Base-by-base conservation (phyloP, 2,329 filamentous ascomycete species). In the Xylaria sp. region DNA sequence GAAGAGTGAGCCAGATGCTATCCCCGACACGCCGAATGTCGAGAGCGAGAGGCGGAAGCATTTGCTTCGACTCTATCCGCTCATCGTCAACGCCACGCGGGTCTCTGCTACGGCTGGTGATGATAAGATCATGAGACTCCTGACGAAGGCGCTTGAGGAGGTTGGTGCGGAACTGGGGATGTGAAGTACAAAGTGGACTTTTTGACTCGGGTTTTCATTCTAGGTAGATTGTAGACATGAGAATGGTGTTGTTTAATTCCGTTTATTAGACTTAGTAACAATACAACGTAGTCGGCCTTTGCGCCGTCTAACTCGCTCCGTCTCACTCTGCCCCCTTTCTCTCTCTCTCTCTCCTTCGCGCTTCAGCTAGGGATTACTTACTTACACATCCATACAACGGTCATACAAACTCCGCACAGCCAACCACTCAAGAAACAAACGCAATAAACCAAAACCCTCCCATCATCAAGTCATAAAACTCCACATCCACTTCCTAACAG, bases 1-100 rank as follows among this genome's bases (percentile, higher is more conserved):
- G 60, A 78, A 81, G 57, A 89, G 88, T 57, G 88, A 92, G 65
- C 83, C 85, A 0, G 81, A 82, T 3, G 88, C 89, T 0, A 89
- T 94, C 30, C 85, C 88, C 1, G 76, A 78, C 52, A 76, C 77
- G 30, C 72, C 77, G 8, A 78, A 78, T 7, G 78, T 80, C n/a
- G 78, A 80, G 51, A 83, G 81, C 60, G 79, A 83, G 62, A 78
- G 76, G 11, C 85, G 85, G 69, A 91, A 89, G 71, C 92, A 97
- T 75, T 76, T 97, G 37, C 80, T 90, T 65, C 82, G 88, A 70
- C 74, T 99, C 63, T 96, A 95, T 73, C 90, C 91, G 6, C 76
- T 97, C 54, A 72, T 95, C 54, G 81, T 88, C 16, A 80, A 82
- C 65, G 88, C 87, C 1, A 76, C 85, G 2, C 77, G 79, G 63